phyloP scores from a whole-genome alignment of 108 stramenopile genomes.

The Pseudonitzschia pungens region DNA sequence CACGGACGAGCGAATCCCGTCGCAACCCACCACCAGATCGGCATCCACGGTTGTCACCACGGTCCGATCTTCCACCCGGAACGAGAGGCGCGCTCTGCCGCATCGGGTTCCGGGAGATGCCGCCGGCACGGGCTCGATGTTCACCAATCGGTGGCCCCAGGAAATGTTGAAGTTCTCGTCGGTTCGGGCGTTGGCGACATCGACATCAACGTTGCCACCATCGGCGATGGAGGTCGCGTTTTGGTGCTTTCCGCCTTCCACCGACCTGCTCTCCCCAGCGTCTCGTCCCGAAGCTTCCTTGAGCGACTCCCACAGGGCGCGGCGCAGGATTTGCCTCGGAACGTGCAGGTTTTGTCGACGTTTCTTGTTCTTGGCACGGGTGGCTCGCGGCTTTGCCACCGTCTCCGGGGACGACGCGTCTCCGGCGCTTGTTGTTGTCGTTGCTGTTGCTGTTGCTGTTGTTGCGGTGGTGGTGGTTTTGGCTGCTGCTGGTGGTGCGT shows the following conservation, averaged over 20 bases:
- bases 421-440: too few relatives aligned
- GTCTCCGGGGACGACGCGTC: too few relatives aligned
- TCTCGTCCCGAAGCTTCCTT: constrained; percentile 2
- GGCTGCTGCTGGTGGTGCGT: background rate
- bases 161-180: background rate
- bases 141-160: constrained; percentile 61
- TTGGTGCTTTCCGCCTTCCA: too few relatives aligned
- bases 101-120: background rate
- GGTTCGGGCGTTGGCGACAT: too few relatives aligned
- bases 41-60: constrained; percentile 33
- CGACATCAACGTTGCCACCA: too few relatives aligned
- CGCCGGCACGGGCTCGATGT: constrained; percentile 17
- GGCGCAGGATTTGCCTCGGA: constrained; percentile 67
- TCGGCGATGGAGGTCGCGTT: too few relatives aligned
- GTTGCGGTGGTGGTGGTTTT: background rate
- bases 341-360: constrained; percentile 86
- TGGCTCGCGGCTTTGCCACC: background rate
- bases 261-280: too few relatives aligned
- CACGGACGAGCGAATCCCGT: constrained; percentile 85
- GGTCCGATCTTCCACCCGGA: constrained; percentile 23
- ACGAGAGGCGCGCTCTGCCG: constrained; percentile 18
- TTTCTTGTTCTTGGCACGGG: constrained; percentile 12
- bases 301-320: constrained; percentile 55
- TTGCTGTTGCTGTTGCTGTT: constrained; percentile 25
- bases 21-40: constrained; percentile 85